These are phyloP conservation scores for Penicillium sp. DNA, from an alignment of 2,329 filamentous ascomycete species.

Conservation along the genomic window DNA sequence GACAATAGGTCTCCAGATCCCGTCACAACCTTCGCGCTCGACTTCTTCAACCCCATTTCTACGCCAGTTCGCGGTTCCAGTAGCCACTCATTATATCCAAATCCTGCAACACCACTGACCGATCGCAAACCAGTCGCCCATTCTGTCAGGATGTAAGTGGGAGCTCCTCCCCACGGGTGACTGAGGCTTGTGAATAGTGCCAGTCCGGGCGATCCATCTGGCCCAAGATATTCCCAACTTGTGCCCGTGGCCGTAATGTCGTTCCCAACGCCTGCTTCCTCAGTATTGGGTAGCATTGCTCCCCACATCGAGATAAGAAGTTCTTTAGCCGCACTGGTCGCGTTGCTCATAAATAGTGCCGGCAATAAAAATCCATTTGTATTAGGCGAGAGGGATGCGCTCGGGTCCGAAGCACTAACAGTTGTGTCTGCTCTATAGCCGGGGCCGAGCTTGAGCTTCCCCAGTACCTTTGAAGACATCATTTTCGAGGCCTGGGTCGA, in stretches of 20 bases:
- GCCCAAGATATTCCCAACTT: conserved; percentile 52
- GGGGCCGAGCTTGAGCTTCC: conserved; percentile 34
- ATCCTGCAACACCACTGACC: background rate
- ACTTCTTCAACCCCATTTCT: conserved; percentile 2
- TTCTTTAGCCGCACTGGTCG: conserved; percentile 27
- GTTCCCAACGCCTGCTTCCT: conserved; percentile 17
- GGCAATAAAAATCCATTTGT: conserved; percentile 51
- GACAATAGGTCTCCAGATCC: background rate
- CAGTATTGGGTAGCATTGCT: conserved; percentile 44
- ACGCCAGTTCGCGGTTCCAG: background rate
- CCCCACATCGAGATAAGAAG: conserved; percentile 48
- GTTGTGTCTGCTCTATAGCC: conserved; percentile 42
- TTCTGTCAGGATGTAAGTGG: conserved; percentile 51
- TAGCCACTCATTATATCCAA: conserved; percentile 9
- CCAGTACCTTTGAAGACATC: conserved; percentile 32
- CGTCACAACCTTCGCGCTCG: conserved; percentile 4
- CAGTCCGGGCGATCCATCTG: conserved; percentile 45
- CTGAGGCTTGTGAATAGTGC: conserved; percentile 48
- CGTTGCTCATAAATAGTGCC: conserved; percentile 37
- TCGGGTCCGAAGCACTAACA: conserved; percentile 15
- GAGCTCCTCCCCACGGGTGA: conserved; percentile 53
- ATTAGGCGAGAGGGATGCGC: conserved; percentile 49
- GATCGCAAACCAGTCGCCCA: conserved; percentile 22
- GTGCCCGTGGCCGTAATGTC: conserved; percentile 40
- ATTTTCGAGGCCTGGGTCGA: conserved; percentile 31